These are phyloP conservation scores for Mycena maculata DNA, from an alignment of 768 basidiomycete genomes.

Conservation along the genomic window DNA sequence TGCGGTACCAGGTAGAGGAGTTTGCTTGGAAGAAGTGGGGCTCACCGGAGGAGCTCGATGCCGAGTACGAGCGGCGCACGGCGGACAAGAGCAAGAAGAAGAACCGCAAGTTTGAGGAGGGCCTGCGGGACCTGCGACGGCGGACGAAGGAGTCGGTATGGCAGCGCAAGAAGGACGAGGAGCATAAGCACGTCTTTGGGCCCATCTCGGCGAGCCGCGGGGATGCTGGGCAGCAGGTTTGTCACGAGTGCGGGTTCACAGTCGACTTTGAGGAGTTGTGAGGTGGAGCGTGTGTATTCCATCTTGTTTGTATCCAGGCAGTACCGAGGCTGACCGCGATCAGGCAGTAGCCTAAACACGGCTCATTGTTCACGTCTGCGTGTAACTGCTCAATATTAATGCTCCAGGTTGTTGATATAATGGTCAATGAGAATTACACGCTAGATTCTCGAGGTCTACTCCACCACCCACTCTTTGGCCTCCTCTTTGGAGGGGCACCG, in stretches of 20 bases:
- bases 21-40: slow-evolving; percentile 99
- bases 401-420: too few relatives aligned
- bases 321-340: too few relatives aligned
- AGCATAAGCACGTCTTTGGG: slow-evolving; percentile 90
- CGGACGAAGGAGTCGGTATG: slow-evolving; percentile 91
- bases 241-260: slow-evolving; percentile 91
- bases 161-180: slow-evolving; percentile 87
- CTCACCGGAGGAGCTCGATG: slow-evolving; percentile 89
- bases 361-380: too few relatives aligned
- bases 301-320: background rate
- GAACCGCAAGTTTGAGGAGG: slow-evolving; percentile 95
- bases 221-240: slow-evolving; percentile 76
- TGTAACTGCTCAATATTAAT: too few relatives aligned
- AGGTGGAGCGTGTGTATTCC: background rate
- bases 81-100: slow-evolving; percentile 90
- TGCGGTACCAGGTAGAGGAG: slow-evolving; percentile 93
- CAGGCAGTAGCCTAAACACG: too few relatives aligned
- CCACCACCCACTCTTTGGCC: too few relatives aligned
- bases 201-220: slow-evolving; percentile 62
- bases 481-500: too few relatives aligned
- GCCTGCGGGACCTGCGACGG: slow-evolving; percentile 83
- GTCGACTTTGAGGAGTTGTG: slow-evolving; percentile 89
- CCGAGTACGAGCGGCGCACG: slow-evolving; percentile 83
- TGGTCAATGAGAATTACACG: too few relatives aligned
- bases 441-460: too few relatives aligned